These are phyloP conservation scores for Neurospora intermedia DNA, from an alignment of 495 filamentous ascomycete species.

Conservation along the genomic window DNA sequence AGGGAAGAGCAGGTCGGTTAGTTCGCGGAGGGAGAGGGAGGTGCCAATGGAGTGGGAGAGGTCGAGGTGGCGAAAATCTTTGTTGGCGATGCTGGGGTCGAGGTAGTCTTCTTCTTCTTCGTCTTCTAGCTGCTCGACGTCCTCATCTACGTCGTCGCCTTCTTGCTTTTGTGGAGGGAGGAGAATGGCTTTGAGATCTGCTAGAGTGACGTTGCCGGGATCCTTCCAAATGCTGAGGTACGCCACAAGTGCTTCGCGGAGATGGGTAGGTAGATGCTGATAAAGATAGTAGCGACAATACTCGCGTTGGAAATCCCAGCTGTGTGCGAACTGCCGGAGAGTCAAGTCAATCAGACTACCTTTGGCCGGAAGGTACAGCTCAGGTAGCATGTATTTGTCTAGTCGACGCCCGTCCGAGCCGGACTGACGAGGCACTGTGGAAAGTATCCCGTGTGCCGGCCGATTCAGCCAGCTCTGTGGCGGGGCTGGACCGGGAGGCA, in stretches of 20 bases:
- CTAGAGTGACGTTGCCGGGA: conserved; percentile 33
- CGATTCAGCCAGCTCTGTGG: conserved; percentile 59
- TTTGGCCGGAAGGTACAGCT: conserved; percentile 24
- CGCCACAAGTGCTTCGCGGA: conserved; percentile 51
- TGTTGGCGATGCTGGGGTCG: conserved; percentile 27
- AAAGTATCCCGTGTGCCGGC: neutral
- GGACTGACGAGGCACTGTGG: neutral
- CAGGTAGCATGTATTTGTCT: conserved; percentile 24
- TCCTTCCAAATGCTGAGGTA: conserved; percentile 45
- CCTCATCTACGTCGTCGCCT: conserved; percentile 15
- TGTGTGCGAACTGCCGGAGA: conserved; percentile 49
- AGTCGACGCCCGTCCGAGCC: neutral
- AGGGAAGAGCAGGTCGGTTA: conserved; percentile 42
- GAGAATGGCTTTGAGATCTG: conserved; percentile 31
- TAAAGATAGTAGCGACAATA: conserved; percentile 60
- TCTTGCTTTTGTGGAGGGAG: conserved; percentile 20
- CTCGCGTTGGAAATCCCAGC: conserved; percentile 57
- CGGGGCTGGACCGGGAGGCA: conserved; percentile 56
- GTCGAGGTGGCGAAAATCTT: conserved; percentile 52
- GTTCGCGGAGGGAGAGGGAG: conserved; percentile 47
- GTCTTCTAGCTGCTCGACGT: conserved; percentile 5
- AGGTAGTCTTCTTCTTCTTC: conserved; percentile 1
- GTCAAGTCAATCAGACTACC: conserved; percentile 46
- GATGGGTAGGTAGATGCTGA: conserved; percentile 42
- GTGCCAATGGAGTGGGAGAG: conserved; percentile 49